These are phyloP conservation scores for Salicornia ramosissima DNA, from an alignment of 148 eudicot genomes.

Conservation along the genomic window DNA sequence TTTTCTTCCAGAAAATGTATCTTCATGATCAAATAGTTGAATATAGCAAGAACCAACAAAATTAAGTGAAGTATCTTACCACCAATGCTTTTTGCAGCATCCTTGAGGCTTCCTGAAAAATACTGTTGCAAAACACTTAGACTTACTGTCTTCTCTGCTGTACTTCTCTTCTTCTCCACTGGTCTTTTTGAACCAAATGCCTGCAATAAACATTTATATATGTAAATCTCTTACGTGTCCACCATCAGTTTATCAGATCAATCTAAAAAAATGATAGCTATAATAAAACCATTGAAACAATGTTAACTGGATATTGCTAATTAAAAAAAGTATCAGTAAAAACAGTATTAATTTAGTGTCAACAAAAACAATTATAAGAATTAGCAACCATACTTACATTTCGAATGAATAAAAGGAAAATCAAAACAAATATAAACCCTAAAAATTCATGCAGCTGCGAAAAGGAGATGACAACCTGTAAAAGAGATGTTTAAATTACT, in stretches of 20 bases:
- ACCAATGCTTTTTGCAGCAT: constrained; percentile 92
- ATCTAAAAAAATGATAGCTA: background rate
- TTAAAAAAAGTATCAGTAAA: background rate
- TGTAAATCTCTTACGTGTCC: background rate
- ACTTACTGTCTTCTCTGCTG: constrained; percentile 77
- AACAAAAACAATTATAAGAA: too few relatives aligned
- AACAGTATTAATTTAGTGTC: too few relatives aligned
- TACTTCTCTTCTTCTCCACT: constrained; percentile 57
- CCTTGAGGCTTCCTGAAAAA: constrained; percentile 92
- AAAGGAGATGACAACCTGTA: too few relatives aligned
- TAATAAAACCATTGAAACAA: background rate
- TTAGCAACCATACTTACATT: too few relatives aligned
- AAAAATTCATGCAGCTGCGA: too few relatives aligned
- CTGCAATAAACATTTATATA: constrained; percentile 22
- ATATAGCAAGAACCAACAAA: too few relatives aligned
- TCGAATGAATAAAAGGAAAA: too few relatives aligned
- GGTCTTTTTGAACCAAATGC: constrained; percentile 38
- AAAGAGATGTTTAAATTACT: too few relatives aligned
- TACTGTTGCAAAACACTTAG: constrained; percentile 80
- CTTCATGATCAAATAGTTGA: background rate
- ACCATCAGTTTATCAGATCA: background rate
- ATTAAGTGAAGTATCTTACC: constrained; percentile 39
- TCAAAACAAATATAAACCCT: too few relatives aligned
- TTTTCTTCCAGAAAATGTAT: background rate
- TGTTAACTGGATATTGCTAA: background rate